Evolutionary conservation across 2,329 filamentous ascomycete genomes (phyloP).

Genomic region (Calcarisporium arbuscula): DNA sequence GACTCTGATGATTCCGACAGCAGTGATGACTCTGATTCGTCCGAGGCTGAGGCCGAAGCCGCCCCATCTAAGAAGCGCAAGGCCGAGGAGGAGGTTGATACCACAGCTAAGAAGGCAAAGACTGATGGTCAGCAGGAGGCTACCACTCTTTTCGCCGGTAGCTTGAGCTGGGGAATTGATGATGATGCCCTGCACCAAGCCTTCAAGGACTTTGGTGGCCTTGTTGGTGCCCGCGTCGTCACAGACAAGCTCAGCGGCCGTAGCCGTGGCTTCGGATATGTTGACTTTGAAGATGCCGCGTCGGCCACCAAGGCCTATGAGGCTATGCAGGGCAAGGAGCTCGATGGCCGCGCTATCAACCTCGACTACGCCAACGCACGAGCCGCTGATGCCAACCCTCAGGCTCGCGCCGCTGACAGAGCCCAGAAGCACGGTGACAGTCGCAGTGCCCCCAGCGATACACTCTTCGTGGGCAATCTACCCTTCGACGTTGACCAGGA

Average conservation of each 20-base stretch:
- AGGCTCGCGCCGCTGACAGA: conserved; percentile 56
- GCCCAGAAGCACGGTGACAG: conserved; percentile 70
- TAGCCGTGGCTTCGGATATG: conserved; percentile 90
- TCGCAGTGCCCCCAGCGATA: conserved; percentile 73
- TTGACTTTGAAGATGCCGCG: conserved; percentile 69
- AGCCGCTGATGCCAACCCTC: conserved; percentile 44
- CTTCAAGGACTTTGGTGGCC: conserved; percentile 72
- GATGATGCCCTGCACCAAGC: conserved; percentile 75
- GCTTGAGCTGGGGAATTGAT: conserved; percentile 85
- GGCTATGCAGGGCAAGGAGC: conserved; percentile 65
- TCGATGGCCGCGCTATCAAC: conserved; percentile 71
- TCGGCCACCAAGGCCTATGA: conserved; percentile 66
- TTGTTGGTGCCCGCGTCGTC: conserved; percentile 70
- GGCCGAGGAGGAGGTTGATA: conserved; percentile 41
- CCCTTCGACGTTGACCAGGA: conserved; percentile 79
- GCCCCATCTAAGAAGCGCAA: conserved; percentile 41
- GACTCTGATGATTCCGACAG: conserved; percentile 30
- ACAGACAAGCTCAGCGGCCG: conserved; percentile 74
- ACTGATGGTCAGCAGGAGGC: conserved; percentile 39
- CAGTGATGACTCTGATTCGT: too few species aligned
- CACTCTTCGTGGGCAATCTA: conserved; percentile 87
- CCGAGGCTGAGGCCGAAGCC: conserved; percentile 30
- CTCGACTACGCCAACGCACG: conserved; percentile 71
- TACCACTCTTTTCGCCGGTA: conserved; percentile 77
- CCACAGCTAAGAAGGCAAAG: conserved; percentile 63